A percentile compares a stretch with the other conserved stretches of the same genome.
Conservation (phyloP, 306 rosid genomes). For the Herpetospermum pedunculosum region DNA sequence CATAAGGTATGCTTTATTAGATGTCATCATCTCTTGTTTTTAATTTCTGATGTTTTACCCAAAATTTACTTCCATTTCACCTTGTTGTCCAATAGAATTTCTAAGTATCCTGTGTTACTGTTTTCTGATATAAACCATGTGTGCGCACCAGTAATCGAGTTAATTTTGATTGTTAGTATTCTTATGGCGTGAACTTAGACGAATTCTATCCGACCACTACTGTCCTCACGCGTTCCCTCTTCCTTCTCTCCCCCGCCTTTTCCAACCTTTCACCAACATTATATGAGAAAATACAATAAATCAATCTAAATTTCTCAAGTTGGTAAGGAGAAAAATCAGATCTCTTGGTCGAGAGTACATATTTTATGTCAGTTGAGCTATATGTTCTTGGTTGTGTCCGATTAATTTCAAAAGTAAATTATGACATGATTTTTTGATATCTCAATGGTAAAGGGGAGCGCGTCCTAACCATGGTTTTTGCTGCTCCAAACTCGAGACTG, state of each 20-base stretch:
- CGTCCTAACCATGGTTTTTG: not conserved
- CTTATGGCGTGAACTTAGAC: not conserved
- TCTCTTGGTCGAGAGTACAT: no score
- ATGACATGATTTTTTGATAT: not conserved
- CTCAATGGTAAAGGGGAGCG: not conserved
- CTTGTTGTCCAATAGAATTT: not conserved
- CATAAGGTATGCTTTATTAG: conserved; percentile 29
- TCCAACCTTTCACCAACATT: no score
- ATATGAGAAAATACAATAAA: not conserved
- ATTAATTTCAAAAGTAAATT: not conserved
- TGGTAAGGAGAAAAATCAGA: no score
- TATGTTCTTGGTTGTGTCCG: no score
- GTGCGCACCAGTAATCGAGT: no score
- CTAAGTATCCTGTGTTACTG: not conserved
- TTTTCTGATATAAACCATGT: not conserved
- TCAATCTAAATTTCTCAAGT: not conserved
- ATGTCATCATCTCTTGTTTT: not conserved
- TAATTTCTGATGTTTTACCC: not conserved
- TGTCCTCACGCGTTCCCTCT: not conserved
- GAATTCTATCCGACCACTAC: not conserved
- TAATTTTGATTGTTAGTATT: not conserved
- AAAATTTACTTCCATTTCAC: not conserved
- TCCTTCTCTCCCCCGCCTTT: no score
- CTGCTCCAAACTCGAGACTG: not conserved
- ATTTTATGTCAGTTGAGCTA: no score